Evolutionary conservation across 31 red algal genomes (phyloP), one percentile per base, ranked within the genome.

Genomic region (Porphyra umbilicalis): DNA sequence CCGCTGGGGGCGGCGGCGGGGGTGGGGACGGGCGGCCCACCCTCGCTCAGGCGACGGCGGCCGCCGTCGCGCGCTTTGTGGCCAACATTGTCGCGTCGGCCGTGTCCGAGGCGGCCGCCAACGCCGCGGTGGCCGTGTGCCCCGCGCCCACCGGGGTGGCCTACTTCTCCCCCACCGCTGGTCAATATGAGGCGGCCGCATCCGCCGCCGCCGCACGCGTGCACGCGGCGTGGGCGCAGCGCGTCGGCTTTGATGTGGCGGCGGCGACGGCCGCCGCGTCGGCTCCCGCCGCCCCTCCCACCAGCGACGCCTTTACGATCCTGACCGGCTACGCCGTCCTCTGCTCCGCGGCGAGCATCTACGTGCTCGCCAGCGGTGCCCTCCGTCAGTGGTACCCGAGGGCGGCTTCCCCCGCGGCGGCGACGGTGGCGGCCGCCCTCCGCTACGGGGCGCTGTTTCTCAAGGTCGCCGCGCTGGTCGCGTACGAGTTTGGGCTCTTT

Each of bases 281-380:
- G 1, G 7, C 30, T 18, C 57, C 57, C 25, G 30, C 57, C 57
- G 13, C 20, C 57, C 57, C 57, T 4, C 18, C 57, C 7, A 1
- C 57, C 14, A 78, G 35, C 85, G 89, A 94, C 80, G 86, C 90
- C 74, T 82, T 94, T 20, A 85, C 87, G 8, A 85, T 94, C 15
- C 84, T 95, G 36, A 83, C 90, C 37, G 93, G 93, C n/a, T 95
- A 95, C 80, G 90, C 86, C 14, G 88, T 95, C 42, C 87, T 95
- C 77, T 85, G 86, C 5, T 38, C 89, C 11, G 36, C 85, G 33
- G 89, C 90, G 0, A 85, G 90, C 80, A 84, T 80, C 31, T 95
- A 91, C 81, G 88, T 90, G 76, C 85, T 86, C 9, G 79, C 84
- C 18, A 87, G 86, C 29, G 85, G 88, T 0, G 36, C 92, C 37